Base-by-base conservation (phyloP, 2,329 filamentous ascomycete species). In the Fusarium poae region DNA sequence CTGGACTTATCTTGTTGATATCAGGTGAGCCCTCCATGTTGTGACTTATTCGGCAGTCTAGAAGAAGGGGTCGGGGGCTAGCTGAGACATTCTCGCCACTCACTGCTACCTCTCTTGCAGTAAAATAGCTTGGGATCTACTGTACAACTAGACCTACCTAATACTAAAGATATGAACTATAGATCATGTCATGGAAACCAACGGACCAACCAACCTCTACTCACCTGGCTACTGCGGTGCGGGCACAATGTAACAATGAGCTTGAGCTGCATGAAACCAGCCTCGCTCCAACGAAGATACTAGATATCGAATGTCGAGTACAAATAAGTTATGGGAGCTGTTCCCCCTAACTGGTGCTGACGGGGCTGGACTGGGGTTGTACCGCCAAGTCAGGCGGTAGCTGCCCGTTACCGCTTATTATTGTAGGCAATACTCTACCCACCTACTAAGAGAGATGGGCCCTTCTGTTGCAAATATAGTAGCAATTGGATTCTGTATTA, bases 381-480 rank as follows among this genome's bases (percentile, higher is more conserved):
- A 44, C 44, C 18, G 45, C 32, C 16, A 35, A 50, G 32, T 37
- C 32, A 50, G 46, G 46, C 32, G 32, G 46, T 50, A 50, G 48
- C 23, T 50, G 25, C 46, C 48, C 32, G 32, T n/a, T 25, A 25
- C 43, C 27, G 25, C n/a, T 39, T 39, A 27, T 27, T n/a, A n/a
- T n/a, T 37, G 34, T 35, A 50, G 46, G 32, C 27, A 27, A n/a
- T n/a, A n/a, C n/a, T n/a, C n/a, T n/a, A n/a, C n/a, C n/a, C n/a
- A n/a, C n/a, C n/a, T n/a, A n/a, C n/a, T n/a, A n/a, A n/a, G n/a
- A n/a, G n/a, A n/a, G n/a, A n/a, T n/a, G n/a, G n/a, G n/a, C n/a
- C n/a, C 16, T 32, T 44, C 40, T 62, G 69, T 65, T 55, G 51
- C 70, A 74, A 71, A 71, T 69, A 71, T 72, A 74, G 71, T 56